Conservation (phyloP, 192 early-diverging fungal genomes). For the Backusella luteola region DNA sequence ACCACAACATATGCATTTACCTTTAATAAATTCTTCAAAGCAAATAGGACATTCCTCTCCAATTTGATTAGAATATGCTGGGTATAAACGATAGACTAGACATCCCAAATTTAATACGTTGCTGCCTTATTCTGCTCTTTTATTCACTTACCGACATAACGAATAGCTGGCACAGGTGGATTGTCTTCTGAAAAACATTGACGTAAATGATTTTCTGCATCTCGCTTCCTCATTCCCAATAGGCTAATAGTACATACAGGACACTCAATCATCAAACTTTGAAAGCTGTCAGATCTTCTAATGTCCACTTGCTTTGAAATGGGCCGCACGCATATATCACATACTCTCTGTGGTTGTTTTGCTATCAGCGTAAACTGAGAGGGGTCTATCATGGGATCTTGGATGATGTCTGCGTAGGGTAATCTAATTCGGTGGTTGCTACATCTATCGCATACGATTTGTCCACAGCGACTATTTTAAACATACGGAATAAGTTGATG, state of each 20-base stretch:
- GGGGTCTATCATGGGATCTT: conserved; percentile 37
- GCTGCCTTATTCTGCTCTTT: neutral
- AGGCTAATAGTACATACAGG: conserved; percentile 62
- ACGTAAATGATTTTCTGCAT: conserved; percentile 61
- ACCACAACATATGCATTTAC: conserved; percentile 23
- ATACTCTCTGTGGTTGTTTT: conserved; percentile 19
- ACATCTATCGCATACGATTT: conserved; percentile 81
- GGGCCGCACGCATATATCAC: conserved; percentile 20
- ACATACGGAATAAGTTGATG: too few species aligned
- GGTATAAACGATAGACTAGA: neutral
- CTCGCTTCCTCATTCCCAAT: conserved; percentile 26
- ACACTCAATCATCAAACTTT: conserved; percentile 70
- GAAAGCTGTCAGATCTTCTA: conserved; percentile 36
- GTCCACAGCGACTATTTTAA: conserved; percentile 71
- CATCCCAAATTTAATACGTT: neutral
- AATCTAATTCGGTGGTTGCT: conserved; percentile 57
- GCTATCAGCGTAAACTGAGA: conserved; percentile 23
- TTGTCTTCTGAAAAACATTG: conserved; percentile 54
- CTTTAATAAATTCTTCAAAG: conserved; percentile 83
- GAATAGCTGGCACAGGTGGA: conserved; percentile 50
- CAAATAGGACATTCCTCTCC: conserved; percentile 87
- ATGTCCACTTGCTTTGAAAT: conserved; percentile 13
- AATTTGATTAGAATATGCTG: conserved; percentile 50
- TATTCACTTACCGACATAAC: conserved; percentile 60
- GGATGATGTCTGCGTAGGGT: conserved; percentile 42